phyloP scores from a whole-genome alignment of 2,329 filamentous ascomycete genomes.

The Bipolaris cookei region DNA sequence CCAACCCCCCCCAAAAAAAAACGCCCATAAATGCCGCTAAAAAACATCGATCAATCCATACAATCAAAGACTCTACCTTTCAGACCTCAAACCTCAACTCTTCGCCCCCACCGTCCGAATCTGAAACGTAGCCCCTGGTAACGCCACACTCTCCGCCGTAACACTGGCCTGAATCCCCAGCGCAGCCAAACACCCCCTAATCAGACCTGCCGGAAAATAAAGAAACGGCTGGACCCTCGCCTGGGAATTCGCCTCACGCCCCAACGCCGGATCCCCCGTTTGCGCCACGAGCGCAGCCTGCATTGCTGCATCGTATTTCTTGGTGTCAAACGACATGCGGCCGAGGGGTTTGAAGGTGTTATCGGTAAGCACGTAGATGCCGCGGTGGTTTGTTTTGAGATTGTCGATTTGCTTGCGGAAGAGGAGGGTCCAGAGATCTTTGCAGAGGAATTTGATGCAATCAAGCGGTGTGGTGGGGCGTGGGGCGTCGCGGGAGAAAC shows the following conservation, averaged over 20 bases:
- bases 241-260: slow-evolving; percentile 59
- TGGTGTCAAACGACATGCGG: slow-evolving; percentile 80
- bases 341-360: slow-evolving; percentile 87
- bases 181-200: slow-evolving; percentile 88
- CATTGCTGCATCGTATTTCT: slow-evolving; percentile 38
- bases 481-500: slow-evolving; percentile 81
- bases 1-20: no score
- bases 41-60: no score
- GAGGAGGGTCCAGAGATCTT: slow-evolving; percentile 93
- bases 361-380: slow-evolving; percentile 95
- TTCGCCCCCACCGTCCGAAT: slow-evolving; percentile 82
- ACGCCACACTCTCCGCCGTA: slow-evolving; percentile 84
- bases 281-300: slow-evolving; percentile 39
- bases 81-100: slow-evolving; percentile 53
- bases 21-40: no score
- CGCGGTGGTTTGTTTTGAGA: slow-evolving; percentile 95
- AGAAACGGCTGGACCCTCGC: slow-evolving; percentile 66
- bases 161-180: slow-evolving; percentile 91
- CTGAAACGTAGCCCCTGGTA: slow-evolving; percentile 91
- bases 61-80: not conserved
- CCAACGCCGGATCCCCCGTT: slow-evolving; percentile 40
- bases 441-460: slow-evolving; percentile 98
- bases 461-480: slow-evolving; percentile 92
- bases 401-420: slow-evolving; percentile 99
- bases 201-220: slow-evolving; percentile 93